Conservation (phyloP, 352 stramenopile species). For the Pythium phragmiticola region DNA sequence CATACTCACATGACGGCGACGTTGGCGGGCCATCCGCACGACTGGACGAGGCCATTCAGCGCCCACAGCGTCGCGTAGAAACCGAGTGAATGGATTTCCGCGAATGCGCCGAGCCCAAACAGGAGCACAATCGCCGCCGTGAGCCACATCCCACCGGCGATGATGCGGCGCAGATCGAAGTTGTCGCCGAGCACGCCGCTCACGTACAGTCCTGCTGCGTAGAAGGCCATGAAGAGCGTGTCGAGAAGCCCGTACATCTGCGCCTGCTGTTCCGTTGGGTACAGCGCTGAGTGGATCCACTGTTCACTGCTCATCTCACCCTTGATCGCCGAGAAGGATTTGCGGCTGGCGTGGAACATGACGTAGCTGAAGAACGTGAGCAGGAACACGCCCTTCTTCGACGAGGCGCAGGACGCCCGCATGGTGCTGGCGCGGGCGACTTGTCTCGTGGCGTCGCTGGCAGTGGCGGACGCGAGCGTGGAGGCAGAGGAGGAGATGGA, state of each 20-base stretch:
- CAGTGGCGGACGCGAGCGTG: neutral
- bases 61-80: constrained; percentile 76
- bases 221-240: constrained; percentile 82
- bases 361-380: constrained; percentile 85
- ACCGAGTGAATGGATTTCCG: constrained; percentile 59
- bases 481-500: neutral
- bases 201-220: constrained; percentile 69
- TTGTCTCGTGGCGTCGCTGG: constrained; percentile 1
- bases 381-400: constrained; percentile 60
- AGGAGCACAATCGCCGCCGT: constrained; percentile 54
- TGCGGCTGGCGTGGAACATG: constrained; percentile 72
- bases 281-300: constrained; percentile 71
- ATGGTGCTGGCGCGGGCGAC: constrained; percentile 1
- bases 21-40: constrained; percentile 70
- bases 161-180: constrained; percentile 66
- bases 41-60: constrained; percentile 82
- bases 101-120: constrained; percentile 62
- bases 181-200: constrained; percentile 73
- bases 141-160: constrained; percentile 67
- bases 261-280: constrained; percentile 56
- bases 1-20: constrained; percentile 77
- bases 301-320: constrained; percentile 75
- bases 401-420: constrained; percentile 30
- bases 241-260: constrained; percentile 82
- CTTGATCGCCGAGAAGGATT: constrained; percentile 84